Base-by-base conservation (phyloP, 1,139 yeast genomes). In the Kodamaea suecica region DNA sequence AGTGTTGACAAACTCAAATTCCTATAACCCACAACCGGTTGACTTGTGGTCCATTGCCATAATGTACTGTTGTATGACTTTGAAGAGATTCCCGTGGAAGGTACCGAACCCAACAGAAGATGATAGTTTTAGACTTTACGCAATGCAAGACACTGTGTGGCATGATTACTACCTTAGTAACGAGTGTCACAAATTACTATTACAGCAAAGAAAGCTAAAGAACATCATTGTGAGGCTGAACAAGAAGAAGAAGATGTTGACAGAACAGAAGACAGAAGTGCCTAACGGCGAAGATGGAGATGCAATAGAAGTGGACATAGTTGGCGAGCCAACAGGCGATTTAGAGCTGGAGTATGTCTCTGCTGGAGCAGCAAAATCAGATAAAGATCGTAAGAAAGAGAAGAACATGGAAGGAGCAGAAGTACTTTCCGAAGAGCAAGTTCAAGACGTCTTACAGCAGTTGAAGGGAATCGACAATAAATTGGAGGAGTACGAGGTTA, bases 41-140 rank as follows among this genome's bases (percentile, higher is more conserved):
- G 98, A 92, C 61, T 71, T 92, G 35, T 92, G 98, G 98, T 88
- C 97, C 1, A 72, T 85, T 41, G 98, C 96, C 8, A 88, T 92
- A 32, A 90, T 92, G 27, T 92, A 83, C 57, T 92, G 97, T 63
- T 92, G 98, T 62, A 88, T 90, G 95, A 80, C 92, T 37, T 66
- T 92, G 48, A 84, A 92, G 50, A 73, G 96, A 52, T 92, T 92
- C 64, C 98, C 98, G 1, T 94, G 98, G 98, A 92, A 90, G 55
- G 87, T 86, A 5, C 98, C 98, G 5, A 79, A 80, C 51, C 68
- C 77, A 17, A 76, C 84, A n/a, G 69, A 66, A 43, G 99, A 94
- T 60, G 83, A 83, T 43, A 85, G 95, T 42, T 94, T 82, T 64
- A 78, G 77, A 43, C 55, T 70, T 27, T 70, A 58, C 63, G 82